Evolutionary conservation across 345 rosid genomes (phyloP), one percentile per base, ranked within the genome.

Genomic region (Euphorbia peplus): DNA sequence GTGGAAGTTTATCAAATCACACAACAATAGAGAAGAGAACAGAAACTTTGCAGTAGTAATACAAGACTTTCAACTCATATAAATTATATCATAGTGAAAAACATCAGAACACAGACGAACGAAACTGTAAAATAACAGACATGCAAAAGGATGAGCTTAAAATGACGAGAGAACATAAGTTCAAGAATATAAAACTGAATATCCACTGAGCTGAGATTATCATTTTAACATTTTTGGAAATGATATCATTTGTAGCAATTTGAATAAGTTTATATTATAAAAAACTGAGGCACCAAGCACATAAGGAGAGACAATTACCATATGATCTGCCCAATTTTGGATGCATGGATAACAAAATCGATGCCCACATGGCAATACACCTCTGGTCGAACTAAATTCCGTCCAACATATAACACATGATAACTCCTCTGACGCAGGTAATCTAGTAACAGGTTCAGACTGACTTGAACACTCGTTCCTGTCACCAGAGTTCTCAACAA

Each of bases 381-480:
- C 99, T 76, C 99, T 90, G 32, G 87, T 95, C 71, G 92, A 73
- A 76, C 93, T 80, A 70, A 88, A 91, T 59, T 90, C 97, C 1
- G 96, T 95, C 93, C 87, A 87, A 71, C 99, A 95, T 83, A 95
- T 95, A 67, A 81, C 87, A 73, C 99, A 95, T 24, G 99, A 90
- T 67, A 90, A 81, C 12, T 88, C 87, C 56, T 68, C 13, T 70
- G 90, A 72, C 68, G 73, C 66, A 2, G 86, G 65, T 59, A 64
- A 70, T 32, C 66, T 58, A 13, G 63, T 65, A 52, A 35, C 42
- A 57, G 69, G 60, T 58, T 79, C 75, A 44, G 67, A 73, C 46
- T 70, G 79, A 68, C 39, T 75, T 12, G 25, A 50, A 35, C 71
- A 73, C 64, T 70, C 66, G n/a, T 53, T 61, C 52, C 64, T 76